These are phyloP conservation scores for Beauveria medogensis DNA, from an alignment of 2,329 filamentous ascomycete genomes.

Conservation along the genomic window DNA sequence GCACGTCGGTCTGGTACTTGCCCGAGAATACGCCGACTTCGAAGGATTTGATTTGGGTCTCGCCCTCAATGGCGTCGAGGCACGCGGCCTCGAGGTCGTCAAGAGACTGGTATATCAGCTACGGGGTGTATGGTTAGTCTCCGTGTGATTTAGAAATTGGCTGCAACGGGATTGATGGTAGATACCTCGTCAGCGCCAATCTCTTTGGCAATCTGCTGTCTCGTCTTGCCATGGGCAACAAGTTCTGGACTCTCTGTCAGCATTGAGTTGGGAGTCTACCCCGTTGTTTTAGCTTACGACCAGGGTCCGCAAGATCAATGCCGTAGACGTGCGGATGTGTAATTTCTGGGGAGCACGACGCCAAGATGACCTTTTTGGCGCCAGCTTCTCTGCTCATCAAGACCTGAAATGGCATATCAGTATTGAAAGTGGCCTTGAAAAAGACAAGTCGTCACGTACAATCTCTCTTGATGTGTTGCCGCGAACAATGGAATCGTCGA, in stretches of 20 bases:
- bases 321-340: conserved; percentile 67
- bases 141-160: background rate
- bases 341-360: conserved; percentile 71
- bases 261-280: too few species aligned
- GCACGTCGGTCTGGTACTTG: conserved; percentile 73
- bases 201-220: conserved; percentile 31
- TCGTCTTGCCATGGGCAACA: conserved; percentile 27
- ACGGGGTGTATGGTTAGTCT: background rate
- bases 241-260: conserved; percentile 19
- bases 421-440: background rate
- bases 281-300: conserved; percentile 12
- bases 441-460: conserved; percentile 1
- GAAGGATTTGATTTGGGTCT: conserved; percentile 53
- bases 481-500: conserved; percentile 81
- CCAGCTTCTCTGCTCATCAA: conserved; percentile 74
- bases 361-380: conserved; percentile 73
- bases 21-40: conserved; percentile 92
- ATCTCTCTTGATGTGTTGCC: conserved; percentile 60
- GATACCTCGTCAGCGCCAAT: conserved; percentile 32
- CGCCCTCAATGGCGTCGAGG: conserved; percentile 56
- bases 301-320: conserved; percentile 30
- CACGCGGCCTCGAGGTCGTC: conserved; percentile 76
- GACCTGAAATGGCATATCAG: conserved; percentile 11
- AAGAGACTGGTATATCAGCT: conserved; percentile 53
- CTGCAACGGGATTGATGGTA: background rate